These are phyloP conservation scores for Wickerhamomyces bisporus DNA, from an alignment of 805 yeast genomes.

Conservation along the genomic window DNA sequence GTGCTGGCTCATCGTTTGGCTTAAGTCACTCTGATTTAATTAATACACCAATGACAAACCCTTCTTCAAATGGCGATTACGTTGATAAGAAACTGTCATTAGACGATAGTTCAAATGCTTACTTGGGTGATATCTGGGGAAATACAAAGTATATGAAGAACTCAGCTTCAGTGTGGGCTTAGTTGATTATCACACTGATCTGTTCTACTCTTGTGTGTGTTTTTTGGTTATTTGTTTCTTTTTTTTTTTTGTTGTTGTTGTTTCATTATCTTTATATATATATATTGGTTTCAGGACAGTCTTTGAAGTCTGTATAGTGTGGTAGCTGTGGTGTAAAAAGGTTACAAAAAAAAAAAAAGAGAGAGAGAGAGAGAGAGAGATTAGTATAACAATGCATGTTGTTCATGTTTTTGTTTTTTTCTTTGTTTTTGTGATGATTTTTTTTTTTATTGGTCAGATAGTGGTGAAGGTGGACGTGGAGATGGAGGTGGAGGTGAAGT, in stretches of 20 bases:
- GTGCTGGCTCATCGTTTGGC: slow-evolving; percentile 13
- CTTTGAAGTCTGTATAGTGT: not conserved
- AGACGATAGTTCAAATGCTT: slow-evolving; percentile 15
- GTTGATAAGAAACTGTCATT: slow-evolving; percentile 13
- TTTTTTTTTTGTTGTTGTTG: not conserved
- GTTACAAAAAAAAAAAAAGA: too few relatives aligned
- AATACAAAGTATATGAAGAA: slow-evolving; percentile 16
- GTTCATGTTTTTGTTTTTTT: too few relatives aligned
- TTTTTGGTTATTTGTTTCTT: too few relatives aligned
- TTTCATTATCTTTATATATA: not conserved
- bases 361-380: too few relatives aligned
- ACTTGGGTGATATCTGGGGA: slow-evolving; percentile 25
- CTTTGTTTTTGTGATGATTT: too few relatives aligned
- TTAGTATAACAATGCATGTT: too few relatives aligned
- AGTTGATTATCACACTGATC: slow-evolving; percentile 1
- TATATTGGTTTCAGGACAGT: not conserved
- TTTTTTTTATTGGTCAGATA: too few relatives aligned
- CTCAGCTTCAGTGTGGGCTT: slow-evolving; percentile 27
- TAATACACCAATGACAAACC: slow-evolving; percentile 9
- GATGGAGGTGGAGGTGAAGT: too few relatives aligned
- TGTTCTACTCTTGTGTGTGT: too few relatives aligned
- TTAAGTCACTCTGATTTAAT: slow-evolving; percentile 9
- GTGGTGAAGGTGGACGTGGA: too few relatives aligned
- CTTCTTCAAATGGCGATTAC: slow-evolving; percentile 9
- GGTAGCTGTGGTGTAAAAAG: too few relatives aligned